Base-by-base conservation (phyloP, 257 asterid species). In the Fraxinus pennsylvanica region DNA sequence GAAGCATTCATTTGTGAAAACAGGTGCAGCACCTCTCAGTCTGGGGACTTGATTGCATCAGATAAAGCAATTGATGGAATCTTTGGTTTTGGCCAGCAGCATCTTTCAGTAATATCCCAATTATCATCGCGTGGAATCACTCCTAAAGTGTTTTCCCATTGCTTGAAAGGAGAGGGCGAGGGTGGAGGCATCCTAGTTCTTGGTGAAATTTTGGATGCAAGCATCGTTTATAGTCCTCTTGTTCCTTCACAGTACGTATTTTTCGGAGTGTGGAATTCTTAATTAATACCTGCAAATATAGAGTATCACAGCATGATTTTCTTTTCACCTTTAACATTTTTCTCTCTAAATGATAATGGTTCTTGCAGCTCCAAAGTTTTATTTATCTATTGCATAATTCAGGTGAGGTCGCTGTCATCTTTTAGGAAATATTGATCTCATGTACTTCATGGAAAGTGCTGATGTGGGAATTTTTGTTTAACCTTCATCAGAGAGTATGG, bases 121-220 rank as follows among this genome's bases (percentile, higher is more conserved):
- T 81, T 91, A 74, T 87, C 98, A 59, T 89, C 92, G 25, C 92
- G 80, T 41, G 89, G 97, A 74, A 90, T 93, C 82, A 89, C 96
- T 65, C 97, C 98, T 35, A 90, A 85, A 85, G 86, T 90, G 76
- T 93, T 93, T 81, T 91, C 98, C 72, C 97, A 93, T 76, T 91
- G 98, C 90, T 88, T 93, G 90, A 93, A 84, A 85, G 98, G 98
- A 82, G 97, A 88, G 69, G 97, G 86, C 70, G 82, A 76, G 81
- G 98, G 98, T 82, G 98, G 97, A 50, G 98, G 97, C 78, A 83
- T 90, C 85, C 94, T 93, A 68, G 98, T 93, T 90, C 96, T 93
- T 87, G 98, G 98, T 84, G 93, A 90, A 90, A 91, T 93, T 88
- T 83, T 90, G 97, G 96, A 91, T 80, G 87, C 96, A 35, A 90